Evolutionary conservation across 148 eudicot species (phyloP), one percentile per base, ranked within the genome.

Genomic region (Rhododendron simsii): DNA sequence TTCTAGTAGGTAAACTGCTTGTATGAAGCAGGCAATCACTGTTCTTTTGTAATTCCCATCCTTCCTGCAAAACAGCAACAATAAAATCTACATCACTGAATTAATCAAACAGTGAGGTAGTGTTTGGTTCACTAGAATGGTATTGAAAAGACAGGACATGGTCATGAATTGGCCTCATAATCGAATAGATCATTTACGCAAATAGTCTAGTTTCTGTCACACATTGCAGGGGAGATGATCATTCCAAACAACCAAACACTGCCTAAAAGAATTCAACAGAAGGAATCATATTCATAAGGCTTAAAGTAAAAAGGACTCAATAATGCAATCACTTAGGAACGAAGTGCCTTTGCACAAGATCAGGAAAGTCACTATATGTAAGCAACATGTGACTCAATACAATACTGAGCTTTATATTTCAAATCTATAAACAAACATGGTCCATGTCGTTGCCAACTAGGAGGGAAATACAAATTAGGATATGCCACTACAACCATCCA

Each of bases 1-100:
- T 87, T 96, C 98, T 14, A 94, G 89, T 82, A 96, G 85, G 92
- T 96, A 96, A 23, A 95, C 98, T 57, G 94, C 99, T 92, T 97
- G 99, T 50, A 97, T 93, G 90, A 97, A 97, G 87, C 99, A 97
- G 50, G 99, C 96, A 84, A 97, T 93, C 4, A 97, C 96, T 21
- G 95, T 95, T 90, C 99, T 94, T 86, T 94, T 97, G 87, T 95
- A 94, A 73, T 97, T 97, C 1, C 90, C 95, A 86, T 97, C 93
- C 89, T 93, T 95, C 99, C 99, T 97, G 91, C 83, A 81, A 30
- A 11, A 61, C 26, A 47, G 0, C 23, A 47, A 63, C 48, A 69
- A 9, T 7, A 26, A 37, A 57, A 57, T 11, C 51, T 20, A 53
- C 14, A 7, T 53, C 47, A 35, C 2, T 55, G 47, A 35, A 47